Base-by-base conservation (phyloP, 371 early-diverging fungal species). In the Chytridium lagenaria region DNA sequence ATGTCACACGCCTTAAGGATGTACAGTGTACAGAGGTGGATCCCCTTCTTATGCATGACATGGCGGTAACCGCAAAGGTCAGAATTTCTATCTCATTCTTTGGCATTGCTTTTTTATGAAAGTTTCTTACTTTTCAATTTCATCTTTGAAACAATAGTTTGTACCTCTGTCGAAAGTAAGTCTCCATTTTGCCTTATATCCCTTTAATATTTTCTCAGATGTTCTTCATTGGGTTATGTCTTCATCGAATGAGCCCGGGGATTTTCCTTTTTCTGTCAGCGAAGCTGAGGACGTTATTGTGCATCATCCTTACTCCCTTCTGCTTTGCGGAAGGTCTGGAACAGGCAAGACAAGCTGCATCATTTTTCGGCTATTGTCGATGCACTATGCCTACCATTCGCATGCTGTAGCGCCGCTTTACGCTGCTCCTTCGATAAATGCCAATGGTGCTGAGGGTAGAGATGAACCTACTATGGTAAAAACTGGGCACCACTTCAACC, bases 341-440 rank as follows among this genome's bases (percentile, higher is more conserved):
- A 77, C 77, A 3, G 77, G 77, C 2, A 77, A 77, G 36, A 77
- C 77, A 0, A 61, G 57, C 10, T 72, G 72, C 70, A 69, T 68
- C 68, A 55, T 77, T 23, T 77, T 77, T 49, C 68, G 73, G 50
- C 31, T 77, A 23, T 50, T 77, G 15, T 39, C 73, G 0, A 33
- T 64, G 55, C 23, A 52, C 55, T 52, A 52, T 26, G 55, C 55
- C 26, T 52, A 52, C 26, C 23, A 52, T 26, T 22, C 26, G n/a
- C 7, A 5, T 5, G 55, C 26, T n/a, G 5, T 5, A 5, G 55
- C 12, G n/a, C 55, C 55, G 5, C 26, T n/a, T n/a, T 52, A 52
- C 55, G 12, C n/a, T 23, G 16, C 23, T 7, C 12, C 12, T 10
- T 7, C 55, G 12, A 44, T 44, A 15, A 5, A 22, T 5, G 26